Conservation (phyloP, 1,139 yeast species). For the Blastobotrys elegans region DNA sequence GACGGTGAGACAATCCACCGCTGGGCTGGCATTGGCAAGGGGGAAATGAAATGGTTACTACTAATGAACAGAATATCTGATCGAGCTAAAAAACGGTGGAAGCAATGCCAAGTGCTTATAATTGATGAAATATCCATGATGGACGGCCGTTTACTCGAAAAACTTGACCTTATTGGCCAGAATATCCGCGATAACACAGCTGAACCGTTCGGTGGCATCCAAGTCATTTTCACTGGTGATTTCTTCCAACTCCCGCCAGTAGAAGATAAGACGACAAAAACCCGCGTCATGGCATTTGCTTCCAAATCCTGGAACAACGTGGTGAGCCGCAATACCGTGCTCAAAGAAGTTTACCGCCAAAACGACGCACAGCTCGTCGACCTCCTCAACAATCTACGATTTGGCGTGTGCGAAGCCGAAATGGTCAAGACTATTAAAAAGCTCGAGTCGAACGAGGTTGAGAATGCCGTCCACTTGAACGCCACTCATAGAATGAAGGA, state of each 20-base stretch:
- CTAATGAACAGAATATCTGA: background rate
- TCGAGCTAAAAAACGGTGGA: constrained; percentile 43
- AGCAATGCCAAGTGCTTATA: constrained; percentile 51
- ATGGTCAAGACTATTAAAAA: constrained; percentile 46
- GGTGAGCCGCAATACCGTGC: constrained; percentile 41
- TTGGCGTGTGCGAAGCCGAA: constrained; percentile 30
- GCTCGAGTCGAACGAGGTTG: constrained; percentile 63
- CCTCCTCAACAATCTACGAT: constrained; percentile 69
- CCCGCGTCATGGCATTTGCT: constrained; percentile 72
- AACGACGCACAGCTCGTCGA: constrained; percentile 70
- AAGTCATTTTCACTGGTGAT: constrained; percentile 73
- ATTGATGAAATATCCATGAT: constrained; percentile 85
- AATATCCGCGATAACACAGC: constrained; percentile 28
- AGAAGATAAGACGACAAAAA: constrained; percentile 31
- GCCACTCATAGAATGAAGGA: constrained; percentile 76
- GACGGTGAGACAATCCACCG: constrained; percentile 80
- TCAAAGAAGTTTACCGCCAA: constrained; percentile 85
- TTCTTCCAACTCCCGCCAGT: constrained; percentile 88
- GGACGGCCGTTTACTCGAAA: constrained; percentile 60
- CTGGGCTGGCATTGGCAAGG: constrained; percentile 76
- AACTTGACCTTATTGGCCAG: constrained; percentile 58
- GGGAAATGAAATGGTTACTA: constrained; percentile 31
- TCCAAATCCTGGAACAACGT: constrained; percentile 68
- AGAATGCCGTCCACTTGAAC: constrained; percentile 74
- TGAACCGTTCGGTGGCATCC: constrained; percentile 70